A percentile compares a stretch with the other conserved stretches of the same genome.
Evolutionary conservation across 1,284 basidiomycete species (phyloP).

Genomic region (Schizophyllum commune): DNA sequence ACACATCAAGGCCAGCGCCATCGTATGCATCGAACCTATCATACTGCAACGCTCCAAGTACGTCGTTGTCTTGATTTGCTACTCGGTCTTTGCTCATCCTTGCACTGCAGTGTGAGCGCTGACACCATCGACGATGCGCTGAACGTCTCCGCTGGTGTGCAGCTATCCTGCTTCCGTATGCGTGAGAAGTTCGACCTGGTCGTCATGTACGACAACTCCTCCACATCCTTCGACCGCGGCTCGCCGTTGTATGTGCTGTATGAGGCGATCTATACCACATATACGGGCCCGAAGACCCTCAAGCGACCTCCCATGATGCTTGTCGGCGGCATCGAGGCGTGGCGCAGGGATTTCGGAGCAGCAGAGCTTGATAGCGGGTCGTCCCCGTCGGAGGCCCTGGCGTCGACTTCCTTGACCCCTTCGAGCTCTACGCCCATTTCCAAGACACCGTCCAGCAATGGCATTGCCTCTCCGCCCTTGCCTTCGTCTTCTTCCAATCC

Average conservation of each 20-base stretch:
- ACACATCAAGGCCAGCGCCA: slow-evolving; percentile 62
- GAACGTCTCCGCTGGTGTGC: slow-evolving; percentile 60
- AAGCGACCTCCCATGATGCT: slow-evolving; percentile 79
- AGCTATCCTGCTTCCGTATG: slow-evolving; percentile 67
- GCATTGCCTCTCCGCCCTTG: background rate
- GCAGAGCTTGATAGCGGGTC: slow-evolving; percentile 22
- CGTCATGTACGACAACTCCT: slow-evolving; percentile 80
- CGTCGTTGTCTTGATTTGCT: slow-evolving; percentile 20
- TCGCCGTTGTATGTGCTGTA: slow-evolving; percentile 57
- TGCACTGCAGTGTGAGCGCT: slow-evolving; percentile 49
- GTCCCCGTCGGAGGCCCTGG: background rate
- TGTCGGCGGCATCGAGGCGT: slow-evolving; percentile 80
- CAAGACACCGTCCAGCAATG: background rate
- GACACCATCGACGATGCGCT: slow-evolving; percentile 73
- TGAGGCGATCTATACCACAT: slow-evolving; percentile 52
- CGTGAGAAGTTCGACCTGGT: slow-evolving; percentile 87
- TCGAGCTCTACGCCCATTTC: slow-evolving; percentile 3
- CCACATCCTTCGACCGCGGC: slow-evolving; percentile 36
- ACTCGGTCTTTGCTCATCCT: slow-evolving; percentile 7
- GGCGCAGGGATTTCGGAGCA: slow-evolving; percentile 63
- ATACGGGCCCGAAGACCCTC: slow-evolving; percentile 42
- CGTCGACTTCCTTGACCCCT: background rate
- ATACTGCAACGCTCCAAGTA: slow-evolving; percentile 66
- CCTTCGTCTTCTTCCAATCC: slow-evolving; percentile 1
- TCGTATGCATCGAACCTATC: slow-evolving; percentile 83